Base-by-base conservation (phyloP, 2,329 filamentous ascomycete genomes). In the Mycogone perniciosa region DNA sequence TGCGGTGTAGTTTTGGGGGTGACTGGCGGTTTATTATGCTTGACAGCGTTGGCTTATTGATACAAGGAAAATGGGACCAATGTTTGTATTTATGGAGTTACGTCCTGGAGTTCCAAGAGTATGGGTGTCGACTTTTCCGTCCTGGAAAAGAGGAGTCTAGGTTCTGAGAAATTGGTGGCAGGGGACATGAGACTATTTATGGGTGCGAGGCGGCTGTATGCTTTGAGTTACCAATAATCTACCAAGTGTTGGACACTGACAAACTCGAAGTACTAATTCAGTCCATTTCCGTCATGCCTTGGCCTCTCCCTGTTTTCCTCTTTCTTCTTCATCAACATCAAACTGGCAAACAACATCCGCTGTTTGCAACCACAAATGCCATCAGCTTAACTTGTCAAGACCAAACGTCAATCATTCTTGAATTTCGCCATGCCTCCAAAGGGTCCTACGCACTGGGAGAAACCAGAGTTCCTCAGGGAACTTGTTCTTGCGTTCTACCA, bases 401-500 rank as follows among this genome's bases (percentile, higher is more conserved):
- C 20, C 20, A 2, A 41, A 41, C 38, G 7, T 26, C 38, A 3
- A 41, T 13, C 8, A 41, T 27, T 13, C 11, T 41, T 13, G 11
- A 41, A 11, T 10, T 20, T 3, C 35, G 47, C 4, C 48, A 54
- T 54, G 52, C 39, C 52, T 20, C 48, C 39, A 13, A 48, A 54
- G 37, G 35, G 39, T 13, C 13, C 50, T 5, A 39, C 41, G 8
- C 35, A 2, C 34, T 72, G 69, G 69, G 63, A 64, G 7, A 65
- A 64, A 45, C 11, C 61, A 35, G 59, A 52, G 1, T 63, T 72
- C 52, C 64, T 72, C 27, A 56, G 59, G 50, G 62, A 69, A 29
- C 59, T 71, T 39, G 51, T 58, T 7, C 46, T 71, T 10, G 62
- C 57, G 7, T 59, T 72, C 5, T 71, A 68, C 53, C 55, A 60